Evolutionary conservation across 1,139 yeast genomes (phyloP), one percentile per base, ranked within the genome.

Genomic region (Hemisphaericaspora xylofermentans): DNA sequence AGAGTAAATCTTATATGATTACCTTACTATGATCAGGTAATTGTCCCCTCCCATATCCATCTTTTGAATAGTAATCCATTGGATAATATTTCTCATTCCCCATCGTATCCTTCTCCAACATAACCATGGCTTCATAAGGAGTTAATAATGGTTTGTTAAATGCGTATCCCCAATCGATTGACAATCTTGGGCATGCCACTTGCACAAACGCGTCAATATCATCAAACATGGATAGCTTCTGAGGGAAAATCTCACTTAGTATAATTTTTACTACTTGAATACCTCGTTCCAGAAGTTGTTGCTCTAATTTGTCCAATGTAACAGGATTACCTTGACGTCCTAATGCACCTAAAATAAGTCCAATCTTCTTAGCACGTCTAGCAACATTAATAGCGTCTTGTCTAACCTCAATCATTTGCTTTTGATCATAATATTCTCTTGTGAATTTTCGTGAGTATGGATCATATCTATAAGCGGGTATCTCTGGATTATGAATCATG

Each of bases 141-240:
- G 98, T 91, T 43, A 93, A 66, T 35, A 93, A 68, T 0, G 99
- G 99, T 57, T 86, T 87, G 44, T 83, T 81, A 58, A 93, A 93
- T 0, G 98, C 98, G 60, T 94, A 93, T 1, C 99, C 99, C 99
- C 99, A 93, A 61, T 93, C 99, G 34, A 93, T 93, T 2, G 96
- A 88, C 40, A 93, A 69, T 52, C 99, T 71, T 0, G 99, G 99
- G 60, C 99, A 93, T 0, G 98, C 99, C 3, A 93, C 96, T 62
- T 93, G 99, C 15, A 93, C 86, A 74, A 95, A 93, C 5, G 91
- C 95, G 63, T 93, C 98, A 16, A 93, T 80, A 55, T 88, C 95
- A 53, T 88, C 91, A 65, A 93, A 93, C 83, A 86, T 85, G n/a
- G 97, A 85, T 30, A 93, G 68, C 55, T 93, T 93, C 41, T 82